Conservation (phyloP, 768 basidiomycete species). For the Phylloporus sp. region DNA sequence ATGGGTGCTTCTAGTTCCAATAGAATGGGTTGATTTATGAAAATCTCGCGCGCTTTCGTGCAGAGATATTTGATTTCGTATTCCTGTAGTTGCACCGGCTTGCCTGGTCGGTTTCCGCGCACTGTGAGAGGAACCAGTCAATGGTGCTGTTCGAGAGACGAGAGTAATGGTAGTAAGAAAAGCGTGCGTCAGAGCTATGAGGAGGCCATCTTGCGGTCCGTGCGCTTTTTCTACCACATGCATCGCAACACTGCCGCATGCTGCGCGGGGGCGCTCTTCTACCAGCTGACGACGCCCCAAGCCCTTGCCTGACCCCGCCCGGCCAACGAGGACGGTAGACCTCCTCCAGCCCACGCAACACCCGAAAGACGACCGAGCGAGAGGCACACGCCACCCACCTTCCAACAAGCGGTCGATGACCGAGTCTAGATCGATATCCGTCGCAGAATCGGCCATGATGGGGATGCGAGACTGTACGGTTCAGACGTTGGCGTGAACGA, state of each 20-base stretch:
- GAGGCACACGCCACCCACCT: slow-evolving; percentile 60
- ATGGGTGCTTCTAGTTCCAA: slow-evolving; percentile 98
- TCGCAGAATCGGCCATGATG: slow-evolving; percentile 72
- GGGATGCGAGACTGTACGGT: slow-evolving; percentile 10
- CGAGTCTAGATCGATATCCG: slow-evolving; percentile 98
- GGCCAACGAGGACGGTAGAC: slow-evolving; percentile 1
- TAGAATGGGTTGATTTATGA: slow-evolving; percentile 98
- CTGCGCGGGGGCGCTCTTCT: neutral
- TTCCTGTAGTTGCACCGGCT: slow-evolving; percentile 96
- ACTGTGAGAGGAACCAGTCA: slow-evolving; percentile 47
- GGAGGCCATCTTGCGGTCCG: neutral
- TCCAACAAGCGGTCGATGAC: slow-evolving; percentile 98
- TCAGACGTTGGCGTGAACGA: slow-evolving; percentile 16
- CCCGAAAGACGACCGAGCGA: slow-evolving; percentile 21
- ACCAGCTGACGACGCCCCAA: slow-evolving; percentile 4
- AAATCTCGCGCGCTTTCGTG: slow-evolving; percentile 98
- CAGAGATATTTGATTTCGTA: slow-evolving; percentile 99
- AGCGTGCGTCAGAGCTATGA: neutral
- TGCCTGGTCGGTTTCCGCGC: slow-evolving; percentile 96
- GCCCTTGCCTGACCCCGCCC: slow-evolving; percentile 2
- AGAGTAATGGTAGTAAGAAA: neutral
- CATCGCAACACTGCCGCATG: slow-evolving; percentile 18
- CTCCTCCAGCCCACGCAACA: slow-evolving; percentile 1
- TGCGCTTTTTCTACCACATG: slow-evolving; percentile 5
- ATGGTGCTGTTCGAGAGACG: slow-evolving; percentile 3